Base-by-base conservation (phyloP, 176 grass and related monocot genomes). In the Stipa capillata region DNA sequence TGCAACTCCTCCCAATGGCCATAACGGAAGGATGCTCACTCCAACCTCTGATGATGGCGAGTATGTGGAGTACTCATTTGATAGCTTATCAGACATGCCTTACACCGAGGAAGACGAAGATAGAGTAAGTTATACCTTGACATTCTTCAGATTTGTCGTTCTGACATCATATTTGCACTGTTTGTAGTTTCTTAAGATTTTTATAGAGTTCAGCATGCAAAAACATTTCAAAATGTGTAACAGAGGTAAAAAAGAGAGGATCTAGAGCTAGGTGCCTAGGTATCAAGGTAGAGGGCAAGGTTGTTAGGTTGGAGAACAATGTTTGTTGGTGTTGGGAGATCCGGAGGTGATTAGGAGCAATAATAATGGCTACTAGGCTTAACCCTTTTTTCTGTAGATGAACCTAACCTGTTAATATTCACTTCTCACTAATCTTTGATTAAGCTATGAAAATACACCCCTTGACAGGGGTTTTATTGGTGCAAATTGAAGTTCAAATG, bases 51-150 rank as follows among this genome's bases (percentile, higher is more conserved):
- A 87, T 66, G 92, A 95, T 60, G 77, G 84, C 34, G 92, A 98
- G 73, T 99, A 85, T 73, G 76, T 93, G 77, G 96, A 99, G 75
- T 99, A 91, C 82, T 91, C 92, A 39, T 93, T 94, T 71, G 92
- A 93, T 79, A 85, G 86, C 18, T 81, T 89, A 48, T 83, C 92
- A 56, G 96, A 89, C 33, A 88, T 95, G 76, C 92, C 96, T 31
- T 90, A 85, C 87, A 99, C 87, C 0, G 79, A 78, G 61, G 92
- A 93, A 75, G 92, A 99, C 70, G 96, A 99, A 87, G 78, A 99
- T 85, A 99, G 92, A 78, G 96, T 99, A 95, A 70, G 88, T 78
- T 64, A 69, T 63, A 73, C 34, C 39, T 69, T 42, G 65, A 66
- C 54, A 49, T 43, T 35, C 33, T 84, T 51, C 25, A 47, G 39